Conservation (phyloP, 345 rosid species). For the Carallia brachiata region DNA sequence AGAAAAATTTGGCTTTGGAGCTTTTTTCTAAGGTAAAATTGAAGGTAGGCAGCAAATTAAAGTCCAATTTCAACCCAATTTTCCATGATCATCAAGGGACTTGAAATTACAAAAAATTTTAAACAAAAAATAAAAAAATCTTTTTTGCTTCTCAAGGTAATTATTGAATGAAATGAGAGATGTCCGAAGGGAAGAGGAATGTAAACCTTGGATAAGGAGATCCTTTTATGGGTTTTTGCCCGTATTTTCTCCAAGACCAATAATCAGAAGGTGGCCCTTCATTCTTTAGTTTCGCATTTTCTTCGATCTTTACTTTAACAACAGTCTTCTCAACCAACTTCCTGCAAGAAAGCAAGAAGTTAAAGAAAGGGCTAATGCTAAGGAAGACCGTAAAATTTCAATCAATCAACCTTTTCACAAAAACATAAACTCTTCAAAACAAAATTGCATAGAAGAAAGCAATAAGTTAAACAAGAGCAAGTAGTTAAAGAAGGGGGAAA, state of each 20-base stretch:
- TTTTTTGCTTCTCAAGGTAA: neutral
- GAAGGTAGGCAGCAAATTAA: neutral
- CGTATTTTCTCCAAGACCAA: conserved; percentile 83
- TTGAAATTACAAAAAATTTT: too few relatives aligned
- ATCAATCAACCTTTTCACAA: too few relatives aligned
- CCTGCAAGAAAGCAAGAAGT: conserved; percentile 25
- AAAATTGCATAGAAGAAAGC: neutral
- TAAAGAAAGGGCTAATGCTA: too few relatives aligned
- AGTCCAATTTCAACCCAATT: too few relatives aligned
- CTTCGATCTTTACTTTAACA: conserved; percentile 50
- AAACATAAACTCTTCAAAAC: neutral
- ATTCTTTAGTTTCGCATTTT: conserved; percentile 44
- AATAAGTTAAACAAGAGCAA: neutral
- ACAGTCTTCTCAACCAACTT: conserved; percentile 59
- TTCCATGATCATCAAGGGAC: too few relatives aligned
- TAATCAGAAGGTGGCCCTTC: conserved; percentile 68
- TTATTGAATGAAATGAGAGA: neutral
- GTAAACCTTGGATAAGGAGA: conserved; percentile 64
- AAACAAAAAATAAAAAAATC: too few relatives aligned
- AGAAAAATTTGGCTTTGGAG: neutral
- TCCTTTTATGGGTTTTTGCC: conserved; percentile 72
- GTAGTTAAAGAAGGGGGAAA: neutral
- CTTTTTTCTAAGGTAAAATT: neutral
- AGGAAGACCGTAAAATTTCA: too few relatives aligned
- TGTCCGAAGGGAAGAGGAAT: neutral